Percentiles rank a stretch among this genome's conserved stretches.
phyloP scores from a whole-genome alignment of 2,329 filamentous ascomycete species.

The Nigrospora osmanthi region DNA sequence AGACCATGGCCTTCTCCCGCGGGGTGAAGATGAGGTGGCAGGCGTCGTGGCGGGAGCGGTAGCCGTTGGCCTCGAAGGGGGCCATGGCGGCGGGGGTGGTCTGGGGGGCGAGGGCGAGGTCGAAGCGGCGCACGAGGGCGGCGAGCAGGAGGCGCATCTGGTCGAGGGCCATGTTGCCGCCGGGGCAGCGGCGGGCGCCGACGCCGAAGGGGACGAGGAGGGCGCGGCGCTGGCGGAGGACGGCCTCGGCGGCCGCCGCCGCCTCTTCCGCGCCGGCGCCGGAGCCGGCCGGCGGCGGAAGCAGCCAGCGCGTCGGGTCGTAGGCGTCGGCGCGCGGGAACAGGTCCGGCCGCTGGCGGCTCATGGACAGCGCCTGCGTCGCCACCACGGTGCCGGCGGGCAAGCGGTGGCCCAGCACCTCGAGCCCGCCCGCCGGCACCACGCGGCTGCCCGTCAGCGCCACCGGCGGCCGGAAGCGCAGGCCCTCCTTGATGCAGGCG shows the following conservation, averaged over 20 bases:
- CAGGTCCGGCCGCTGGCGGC: slow-evolving; percentile 9
- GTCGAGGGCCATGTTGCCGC: slow-evolving; percentile 8
- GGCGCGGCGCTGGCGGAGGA: slow-evolving; percentile 3
- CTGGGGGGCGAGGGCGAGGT: slow-evolving; percentile 6
- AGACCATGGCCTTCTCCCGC: neutral
- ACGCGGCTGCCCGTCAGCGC: slow-evolving; percentile 10
- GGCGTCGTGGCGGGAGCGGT: slow-evolving; percentile 6
- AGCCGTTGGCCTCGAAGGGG: slow-evolving; percentile 11
- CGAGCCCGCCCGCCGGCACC: slow-evolving; percentile 6
- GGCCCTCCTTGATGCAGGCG: slow-evolving; percentile 10
- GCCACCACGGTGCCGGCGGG: slow-evolving; percentile 9
- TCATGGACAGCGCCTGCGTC: slow-evolving; percentile 11
- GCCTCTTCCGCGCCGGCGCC: too few relatives aligned
- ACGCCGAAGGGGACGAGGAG: slow-evolving; percentile 5
- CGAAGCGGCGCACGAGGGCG: slow-evolving; percentile 4
- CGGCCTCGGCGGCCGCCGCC: neutral
- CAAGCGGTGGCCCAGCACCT: slow-evolving; percentile 8
- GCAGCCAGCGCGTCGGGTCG: slow-evolving; percentile 8
- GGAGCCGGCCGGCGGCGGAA: neutral
- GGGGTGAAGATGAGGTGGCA: slow-evolving; percentile 9
- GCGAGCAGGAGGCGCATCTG: slow-evolving; percentile 9
- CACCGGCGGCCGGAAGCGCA: slow-evolving; percentile 10
- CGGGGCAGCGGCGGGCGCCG: slow-evolving; percentile 8
- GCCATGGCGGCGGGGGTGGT: slow-evolving; percentile 9
- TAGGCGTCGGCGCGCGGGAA: slow-evolving; percentile 9